These are phyloP conservation scores for Verticillium tricorpus DNA, from an alignment of 2,329 filamentous ascomycete genomes.

Conservation along the genomic window DNA sequence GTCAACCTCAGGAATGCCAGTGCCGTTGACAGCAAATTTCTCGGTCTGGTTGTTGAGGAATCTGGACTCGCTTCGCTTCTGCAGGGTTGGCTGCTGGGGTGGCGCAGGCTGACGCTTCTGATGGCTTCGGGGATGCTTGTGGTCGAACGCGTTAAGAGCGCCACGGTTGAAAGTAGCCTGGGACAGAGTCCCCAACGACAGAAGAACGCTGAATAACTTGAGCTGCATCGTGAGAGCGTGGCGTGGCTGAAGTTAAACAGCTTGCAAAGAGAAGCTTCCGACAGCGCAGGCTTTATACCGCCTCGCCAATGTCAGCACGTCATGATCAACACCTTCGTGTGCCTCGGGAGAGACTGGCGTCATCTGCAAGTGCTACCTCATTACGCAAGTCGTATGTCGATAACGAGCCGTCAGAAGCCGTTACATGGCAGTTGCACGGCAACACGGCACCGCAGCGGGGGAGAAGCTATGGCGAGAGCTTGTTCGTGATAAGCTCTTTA, in stretches of 20 bases:
- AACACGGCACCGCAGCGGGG: not conserved
- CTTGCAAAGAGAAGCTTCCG: not conserved
- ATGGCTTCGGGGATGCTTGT: constrained; percentile 1
- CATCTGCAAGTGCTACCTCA: not conserved
- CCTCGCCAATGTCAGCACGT: not conserved
- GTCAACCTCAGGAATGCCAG: constrained; percentile 59
- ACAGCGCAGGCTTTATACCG: not conserved
- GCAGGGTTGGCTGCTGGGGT: not conserved
- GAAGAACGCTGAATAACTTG: not conserved
- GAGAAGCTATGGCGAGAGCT: not conserved
- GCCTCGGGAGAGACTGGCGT: not conserved
- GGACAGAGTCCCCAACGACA: constrained; percentile 1
- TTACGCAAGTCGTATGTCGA: not conserved
- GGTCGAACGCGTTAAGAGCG: constrained; percentile 4
- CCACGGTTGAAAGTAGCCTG: constrained; percentile 5
- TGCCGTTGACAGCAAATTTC: constrained; percentile 59
- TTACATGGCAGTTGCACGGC: not conserved
- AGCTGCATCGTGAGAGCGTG: constrained; percentile 4
- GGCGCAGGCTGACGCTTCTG: not conserved
- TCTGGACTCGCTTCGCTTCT: constrained; percentile 1
- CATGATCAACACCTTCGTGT: not conserved
- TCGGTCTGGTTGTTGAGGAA: constrained; percentile 1
- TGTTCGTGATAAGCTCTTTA: not conserved
- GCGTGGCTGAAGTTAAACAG: not conserved
- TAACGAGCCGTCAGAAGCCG: not conserved